phyloP scores from a whole-genome alignment of 164 flowering plant species.

The Stephania yunnanensis region DNA sequence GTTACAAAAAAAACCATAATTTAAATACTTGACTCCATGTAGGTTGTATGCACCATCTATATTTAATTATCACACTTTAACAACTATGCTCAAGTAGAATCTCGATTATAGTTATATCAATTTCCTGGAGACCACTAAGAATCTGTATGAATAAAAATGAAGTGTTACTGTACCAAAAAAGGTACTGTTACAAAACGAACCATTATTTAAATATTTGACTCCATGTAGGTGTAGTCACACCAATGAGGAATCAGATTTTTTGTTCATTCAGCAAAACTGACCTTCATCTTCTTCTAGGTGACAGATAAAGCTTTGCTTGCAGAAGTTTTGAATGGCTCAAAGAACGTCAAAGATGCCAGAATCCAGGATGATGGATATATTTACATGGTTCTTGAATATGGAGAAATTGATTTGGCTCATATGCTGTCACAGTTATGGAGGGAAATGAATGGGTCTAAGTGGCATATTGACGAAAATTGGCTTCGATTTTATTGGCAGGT shows the following conservation, averaged over 20 bases:
- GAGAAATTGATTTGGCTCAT: constrained; percentile 98
- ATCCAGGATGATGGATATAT: constrained; percentile 86
- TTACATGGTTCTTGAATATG: constrained; percentile 97
- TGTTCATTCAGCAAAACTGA: constrained; percentile 2
- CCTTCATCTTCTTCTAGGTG: constrained; percentile 45
- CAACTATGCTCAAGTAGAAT: not conserved
- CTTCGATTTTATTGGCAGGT: constrained; percentile 99
- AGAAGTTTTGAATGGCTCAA: constrained; percentile 67
- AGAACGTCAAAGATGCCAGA: constrained; percentile 66
- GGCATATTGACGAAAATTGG: constrained; percentile 88
- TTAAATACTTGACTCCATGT: not conserved
- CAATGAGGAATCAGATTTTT: not conserved
- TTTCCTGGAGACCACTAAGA: not conserved
- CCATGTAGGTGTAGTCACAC: not conserved
- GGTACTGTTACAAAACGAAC: not conserved
- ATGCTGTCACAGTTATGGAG: constrained; percentile 96
- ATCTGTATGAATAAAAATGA: not conserved
- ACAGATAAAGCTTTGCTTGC: constrained; percentile 77
- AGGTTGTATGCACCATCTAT: not conserved
- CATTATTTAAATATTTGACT: not conserved
- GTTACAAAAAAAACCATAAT: not conserved
- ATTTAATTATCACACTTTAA: not conserved
- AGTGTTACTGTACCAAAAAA: too few species aligned
- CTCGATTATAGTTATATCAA: not conserved
- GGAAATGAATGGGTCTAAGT: constrained; percentile 55